Percentiles rank a stretch among this genome's conserved stretches.
These are phyloP conservation scores for Talaromyces verruculosus DNA, from an alignment of 2,329 filamentous ascomycete genomes.

Conservation along the genomic window DNA sequence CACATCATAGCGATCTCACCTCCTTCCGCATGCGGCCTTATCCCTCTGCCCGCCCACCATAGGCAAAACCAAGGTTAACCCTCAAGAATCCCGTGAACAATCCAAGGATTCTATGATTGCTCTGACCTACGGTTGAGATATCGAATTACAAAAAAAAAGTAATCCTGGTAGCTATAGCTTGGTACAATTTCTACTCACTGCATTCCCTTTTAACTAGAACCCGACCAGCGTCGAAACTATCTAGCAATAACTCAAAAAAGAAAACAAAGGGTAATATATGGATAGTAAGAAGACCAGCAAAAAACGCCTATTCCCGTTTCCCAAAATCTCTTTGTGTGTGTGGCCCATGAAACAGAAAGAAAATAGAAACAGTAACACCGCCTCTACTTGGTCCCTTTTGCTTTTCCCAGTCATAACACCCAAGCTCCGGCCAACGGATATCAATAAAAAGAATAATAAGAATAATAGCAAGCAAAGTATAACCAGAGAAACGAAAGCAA, in stretches of 20 bases:
- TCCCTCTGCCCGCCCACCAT: no score
- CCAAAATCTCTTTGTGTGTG: background rate
- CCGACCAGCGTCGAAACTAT: background rate
- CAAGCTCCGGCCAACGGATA: constrained; percentile 15
- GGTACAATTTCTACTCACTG: no score
- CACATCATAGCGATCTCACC: no score
- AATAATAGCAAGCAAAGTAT: constrained; percentile 3
- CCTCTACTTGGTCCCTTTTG: constrained; percentile 8
- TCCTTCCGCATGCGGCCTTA: no score
- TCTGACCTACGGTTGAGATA: no score
- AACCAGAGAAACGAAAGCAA: background rate
- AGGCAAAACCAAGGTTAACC: no score
- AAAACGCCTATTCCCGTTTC: background rate
- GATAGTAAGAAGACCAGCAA: background rate
- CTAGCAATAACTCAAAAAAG: background rate
- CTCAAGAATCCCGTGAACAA: no score
- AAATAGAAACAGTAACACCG: constrained; percentile 7
- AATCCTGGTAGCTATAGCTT: no score
- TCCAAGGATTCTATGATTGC: no score
- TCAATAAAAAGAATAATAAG: constrained; percentile 3
- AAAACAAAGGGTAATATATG: background rate
- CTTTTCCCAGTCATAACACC: constrained; percentile 4
- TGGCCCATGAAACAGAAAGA: background rate
- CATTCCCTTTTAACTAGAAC: background rate
- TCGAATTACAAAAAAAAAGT: no score